Evolutionary conservation across 2,329 filamentous ascomycete genomes (phyloP), one percentile per base, ranked within the genome.

Genomic region (Pezicula neosporulosa): DNA sequence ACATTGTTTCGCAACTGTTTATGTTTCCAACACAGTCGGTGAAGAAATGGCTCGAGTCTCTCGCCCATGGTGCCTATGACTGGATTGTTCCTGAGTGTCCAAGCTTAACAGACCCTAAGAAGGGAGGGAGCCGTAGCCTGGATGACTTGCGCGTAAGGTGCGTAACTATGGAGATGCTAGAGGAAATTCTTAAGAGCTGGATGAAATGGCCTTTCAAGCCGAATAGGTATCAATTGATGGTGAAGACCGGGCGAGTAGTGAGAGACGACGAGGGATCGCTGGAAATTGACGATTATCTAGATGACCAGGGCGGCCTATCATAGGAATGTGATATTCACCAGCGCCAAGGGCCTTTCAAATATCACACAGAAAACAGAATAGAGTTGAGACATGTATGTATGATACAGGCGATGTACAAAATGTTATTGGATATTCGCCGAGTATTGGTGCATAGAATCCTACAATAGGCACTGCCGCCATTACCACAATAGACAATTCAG

Each of bases 171-270:
- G 60, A 63, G 13, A 83, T 87, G 72, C 73, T 83, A 64, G 64
- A 73, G 16, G 80, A 86, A 53, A 68, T 89, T 15, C 54, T 83
- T 4, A 72, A 79, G 56, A 76, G 77, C 0, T 89, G 82, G 75
- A 73, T 81, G 66, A 70, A 77, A 47, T 90, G 86, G 86, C 85
- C 85, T 0, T 88, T 87, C 57, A 67, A 69, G 3, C 83, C 82
- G 1, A 81, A 82, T 27, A 79, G 84, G 61, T 85, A 85, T 15
- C 77, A 82, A 70, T 85, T 86, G 48, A 86, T 88, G 65, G 90
- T 87, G 47, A 91, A 77, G 63, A 91, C 3, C 90, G 74, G 63
- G 81, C 87, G 38, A 30, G 10, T 30, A 12, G 3, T 30, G 28
- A 30, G 28, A 7, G 28, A 30, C 28, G 28, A 30, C 7, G 28